These are phyloP conservation scores for Entoloma clypeatum DNA, from an alignment of 1,284 basidiomycete genomes.

Conservation along the genomic window DNA sequence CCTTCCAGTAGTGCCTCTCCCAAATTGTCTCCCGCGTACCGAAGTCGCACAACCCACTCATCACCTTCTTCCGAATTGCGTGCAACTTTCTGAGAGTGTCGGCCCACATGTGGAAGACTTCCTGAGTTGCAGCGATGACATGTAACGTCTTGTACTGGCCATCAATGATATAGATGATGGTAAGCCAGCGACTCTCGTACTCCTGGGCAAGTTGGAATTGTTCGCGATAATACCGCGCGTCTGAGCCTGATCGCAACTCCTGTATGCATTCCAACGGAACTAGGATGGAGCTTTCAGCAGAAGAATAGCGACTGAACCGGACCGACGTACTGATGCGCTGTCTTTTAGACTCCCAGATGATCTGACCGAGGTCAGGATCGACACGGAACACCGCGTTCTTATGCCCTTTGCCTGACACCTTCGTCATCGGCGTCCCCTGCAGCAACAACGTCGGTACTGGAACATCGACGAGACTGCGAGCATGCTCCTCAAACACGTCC, in stretches of 20 bases:
- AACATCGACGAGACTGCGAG: too few relatives aligned
- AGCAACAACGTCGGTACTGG: too few relatives aligned
- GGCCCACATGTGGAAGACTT: constrained; percentile 71
- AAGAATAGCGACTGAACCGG: background rate
- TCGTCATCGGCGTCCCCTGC: constrained; percentile 25
- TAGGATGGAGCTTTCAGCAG: constrained; percentile 26
- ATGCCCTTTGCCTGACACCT: constrained; percentile 24
- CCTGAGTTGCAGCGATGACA: constrained; percentile 73
- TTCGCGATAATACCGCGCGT: constrained; percentile 76
- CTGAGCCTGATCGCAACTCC: constrained; percentile 79
- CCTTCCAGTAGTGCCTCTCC: constrained; percentile 83
- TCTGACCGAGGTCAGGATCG: constrained; percentile 25
- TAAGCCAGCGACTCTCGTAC: constrained; percentile 70
- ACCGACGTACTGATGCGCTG: constrained; percentile 21
- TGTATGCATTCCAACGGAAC: constrained; percentile 91
- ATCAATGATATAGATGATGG: constrained; percentile 73
- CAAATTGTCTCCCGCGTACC: constrained; percentile 71
- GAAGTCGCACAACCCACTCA: constrained; percentile 61
- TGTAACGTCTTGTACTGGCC: constrained; percentile 91
- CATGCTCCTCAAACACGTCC: too few relatives aligned
- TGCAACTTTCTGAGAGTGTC: too few relatives aligned
- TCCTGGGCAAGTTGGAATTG: constrained; percentile 66
- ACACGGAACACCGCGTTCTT: constrained; percentile 22
- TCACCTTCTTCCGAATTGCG: constrained; percentile 61
- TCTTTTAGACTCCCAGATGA: constrained; percentile 24